These are phyloP conservation scores for Moelleriella libera DNA, from an alignment of 2,329 filamentous ascomycete species.

Conservation along the genomic window DNA sequence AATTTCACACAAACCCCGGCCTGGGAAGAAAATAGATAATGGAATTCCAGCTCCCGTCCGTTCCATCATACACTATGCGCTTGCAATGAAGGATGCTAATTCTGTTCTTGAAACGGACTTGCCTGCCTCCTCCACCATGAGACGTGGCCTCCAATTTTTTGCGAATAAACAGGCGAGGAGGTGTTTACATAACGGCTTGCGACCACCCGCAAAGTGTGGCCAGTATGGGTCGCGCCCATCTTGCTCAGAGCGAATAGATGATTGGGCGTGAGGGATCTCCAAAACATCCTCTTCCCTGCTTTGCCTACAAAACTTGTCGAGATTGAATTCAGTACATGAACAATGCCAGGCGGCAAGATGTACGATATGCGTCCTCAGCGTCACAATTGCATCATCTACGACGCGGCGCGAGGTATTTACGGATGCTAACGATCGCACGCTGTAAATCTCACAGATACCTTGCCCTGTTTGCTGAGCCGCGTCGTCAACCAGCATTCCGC, in stretches of 20 bases:
- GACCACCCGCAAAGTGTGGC: constrained; percentile 4
- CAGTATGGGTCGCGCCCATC: too few species aligned
- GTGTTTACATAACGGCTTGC: constrained; percentile 67
- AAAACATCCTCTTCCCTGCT: not conserved
- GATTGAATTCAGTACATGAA: constrained; percentile 72
- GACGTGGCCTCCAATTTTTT: constrained; percentile 43
- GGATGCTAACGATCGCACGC: constrained; percentile 46
- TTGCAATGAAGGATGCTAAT: constrained; percentile 54
- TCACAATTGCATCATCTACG: constrained; percentile 5
- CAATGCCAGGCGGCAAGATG: constrained; percentile 72
- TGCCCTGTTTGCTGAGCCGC: not conserved
- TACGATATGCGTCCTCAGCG: constrained; percentile 47
- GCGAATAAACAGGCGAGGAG: constrained; percentile 69
- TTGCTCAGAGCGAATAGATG: not conserved
- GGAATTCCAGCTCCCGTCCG: not conserved
- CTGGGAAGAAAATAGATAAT: too few species aligned
- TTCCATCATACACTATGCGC: constrained; percentile 12
- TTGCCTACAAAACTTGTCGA: constrained; percentile 28
- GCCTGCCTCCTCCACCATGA: constrained; percentile 44
- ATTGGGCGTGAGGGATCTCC: not conserved
- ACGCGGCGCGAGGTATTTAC: constrained; percentile 11
- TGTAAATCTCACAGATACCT: constrained; percentile 30
- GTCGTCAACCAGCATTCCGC: not conserved
- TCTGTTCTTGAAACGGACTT: constrained; percentile 46
- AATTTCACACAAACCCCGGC: too few species aligned